Base-by-base conservation (phyloP, 2,329 filamentous ascomycete species). In the Talaromyces sp. region DNA sequence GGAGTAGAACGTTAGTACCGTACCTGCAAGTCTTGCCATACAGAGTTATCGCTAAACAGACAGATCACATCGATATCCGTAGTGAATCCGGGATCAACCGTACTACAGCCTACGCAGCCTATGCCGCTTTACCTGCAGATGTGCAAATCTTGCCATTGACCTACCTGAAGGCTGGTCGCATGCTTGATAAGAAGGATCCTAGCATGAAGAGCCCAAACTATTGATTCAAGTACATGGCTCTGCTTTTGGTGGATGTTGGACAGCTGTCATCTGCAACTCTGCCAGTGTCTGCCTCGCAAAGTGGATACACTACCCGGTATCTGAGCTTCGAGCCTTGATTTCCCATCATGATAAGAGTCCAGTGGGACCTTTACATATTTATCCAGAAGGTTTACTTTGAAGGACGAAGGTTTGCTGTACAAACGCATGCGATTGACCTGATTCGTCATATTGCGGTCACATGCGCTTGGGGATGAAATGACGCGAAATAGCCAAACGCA, bases 181-280 rank as follows among this genome's bases (percentile, higher is more conserved):
- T 62, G 60, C 60, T 62, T 56, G 60, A 62, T 49, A 54, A 35
- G 60, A 54, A 39, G 33, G 49, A 39, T 27, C 13, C 31, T 19
- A 27, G 19, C 59, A 50, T 24, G 14, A 61, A n/a, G 59, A 49
- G 3, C 13, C 59, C 2, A 7, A 43, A 57, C 61, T 63, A 63
- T 57, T 63, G 60, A 62, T 35, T 41, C 13, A n/a, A 11, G 19
- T 62, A 39, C 61, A 56, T 63, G 50, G n/a, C 2, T 63, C 49
- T 37, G 50, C 45, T 22, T 13, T 24, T 63, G 50, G 41, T 57
- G 49, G 39, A 54, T 49, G 27, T 59, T 24, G 60, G 33, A 66
- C 60, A 62, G 49, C 50, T 47, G 64, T 59, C 64, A 62, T 57
- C 45, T 47, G 52, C 64, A 62, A 47, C 3, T 31, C 33, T 24